A percentile compares a stretch with the other conserved stretches of the same genome.
phyloP scores from a whole-genome alignment of 2,329 filamentous ascomycete species.

The Cladosporium sp. region DNA sequence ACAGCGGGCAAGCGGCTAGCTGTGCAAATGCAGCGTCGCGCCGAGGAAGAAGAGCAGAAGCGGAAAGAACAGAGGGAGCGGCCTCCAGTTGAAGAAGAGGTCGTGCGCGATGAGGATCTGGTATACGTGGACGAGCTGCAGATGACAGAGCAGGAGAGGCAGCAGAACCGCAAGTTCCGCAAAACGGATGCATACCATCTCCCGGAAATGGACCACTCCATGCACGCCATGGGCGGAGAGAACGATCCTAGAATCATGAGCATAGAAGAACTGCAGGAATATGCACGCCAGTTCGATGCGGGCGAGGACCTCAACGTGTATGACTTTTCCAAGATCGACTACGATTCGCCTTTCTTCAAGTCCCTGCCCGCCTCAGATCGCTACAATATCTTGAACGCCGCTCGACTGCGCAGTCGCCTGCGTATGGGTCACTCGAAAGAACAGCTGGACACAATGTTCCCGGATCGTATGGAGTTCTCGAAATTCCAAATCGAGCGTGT shows the following conservation, averaged over 20 bases:
- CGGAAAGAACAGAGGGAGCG: constrained; percentile 46
- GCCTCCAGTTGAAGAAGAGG: constrained; percentile 48
- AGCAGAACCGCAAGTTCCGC: constrained; percentile 71
- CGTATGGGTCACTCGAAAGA: constrained; percentile 97
- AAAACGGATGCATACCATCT: constrained; percentile 96
- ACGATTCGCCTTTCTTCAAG: constrained; percentile 91
- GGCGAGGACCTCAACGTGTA: constrained; percentile 85
- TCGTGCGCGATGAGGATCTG: constrained; percentile 66
- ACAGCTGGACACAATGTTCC: constrained; percentile 94
- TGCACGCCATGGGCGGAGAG: constrained; percentile 81
- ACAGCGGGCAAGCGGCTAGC: constrained; percentile 90
- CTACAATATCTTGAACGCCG: constrained; percentile 97
- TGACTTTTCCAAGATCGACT: constrained; percentile 98
- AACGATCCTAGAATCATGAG: constrained; percentile 97
- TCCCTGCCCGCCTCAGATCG: constrained; percentile 85
- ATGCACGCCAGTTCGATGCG: constrained; percentile 84
- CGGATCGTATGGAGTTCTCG: constrained; percentile 94
- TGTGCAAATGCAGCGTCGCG: constrained; percentile 86
- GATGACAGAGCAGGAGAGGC: constrained; percentile 72
- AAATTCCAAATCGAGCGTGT: constrained; percentile 95
- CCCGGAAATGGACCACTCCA: constrained; percentile 72
- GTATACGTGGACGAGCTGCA: constrained; percentile 90
- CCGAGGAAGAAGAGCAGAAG: constrained; percentile 76
- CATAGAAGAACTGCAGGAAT: constrained; percentile 87
- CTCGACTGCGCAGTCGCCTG: constrained; percentile 77